Evolutionary conservation across 2,329 filamentous ascomycete genomes (phyloP), one percentile per base, ranked within the genome.

Genomic region (Diaporthe vaccinii): DNA sequence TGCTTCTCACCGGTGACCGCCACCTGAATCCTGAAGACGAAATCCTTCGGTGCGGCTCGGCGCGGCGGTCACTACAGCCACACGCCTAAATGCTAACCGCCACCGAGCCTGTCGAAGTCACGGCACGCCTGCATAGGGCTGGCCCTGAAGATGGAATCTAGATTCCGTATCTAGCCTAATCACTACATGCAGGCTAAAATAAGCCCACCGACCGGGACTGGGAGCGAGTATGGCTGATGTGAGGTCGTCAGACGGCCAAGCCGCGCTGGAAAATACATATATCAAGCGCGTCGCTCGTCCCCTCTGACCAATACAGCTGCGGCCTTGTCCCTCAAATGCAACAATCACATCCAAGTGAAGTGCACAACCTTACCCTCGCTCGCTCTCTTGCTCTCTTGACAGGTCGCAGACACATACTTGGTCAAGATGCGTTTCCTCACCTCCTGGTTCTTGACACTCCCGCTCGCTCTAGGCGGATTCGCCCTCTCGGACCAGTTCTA

Each of bases 101-200:
- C 44, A n/a, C 44, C 9, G 17, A n/a, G 5, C 4, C 41, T 36
- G 53, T 25, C 6, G 15, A 39, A 49, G 17, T 59, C 53, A 59
- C 28, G 39, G 31, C 3, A 36, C 69, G 49, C 39, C 20, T 31
- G 69, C 69, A 59, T 72, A 59, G 31, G 39, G 22, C 20, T 34
- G 36, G n/a, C 5, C 12, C 17, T 36, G n/a, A 31, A 36, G 36
- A 57, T 44, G 12, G 31, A n/a, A 57, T 57, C 31, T 49, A 17
- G 41, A 58, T 34, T 44, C 36, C 53, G 22, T 71, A 15, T 31
- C 51, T 49, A 58, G 68, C 61, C 61, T 67, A 34, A 51, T 51
- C 20, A 49, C 3, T 51, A 34, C 25, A 49, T 67, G 41, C 28
- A 67, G 61, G 44, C 61, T 67, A 36, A 67, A 51, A n/a, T 3